phyloP scores from a whole-genome alignment of 495 filamentous ascomycete genomes.

The Neurospora sp. region DNA sequence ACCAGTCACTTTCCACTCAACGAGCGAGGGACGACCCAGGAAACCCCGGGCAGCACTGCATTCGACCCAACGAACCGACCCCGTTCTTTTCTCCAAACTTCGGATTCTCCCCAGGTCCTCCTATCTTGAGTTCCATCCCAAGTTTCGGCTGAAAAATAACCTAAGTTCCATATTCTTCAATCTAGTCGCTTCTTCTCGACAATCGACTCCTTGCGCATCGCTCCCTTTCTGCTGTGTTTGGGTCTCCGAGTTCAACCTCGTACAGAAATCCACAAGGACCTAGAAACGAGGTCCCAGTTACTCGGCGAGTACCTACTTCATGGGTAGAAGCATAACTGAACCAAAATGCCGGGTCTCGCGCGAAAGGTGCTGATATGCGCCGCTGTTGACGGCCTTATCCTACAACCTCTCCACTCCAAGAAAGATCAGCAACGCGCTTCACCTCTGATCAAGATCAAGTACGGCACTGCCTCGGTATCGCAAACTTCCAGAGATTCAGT shows the following conservation, averaged over 20 bases:
- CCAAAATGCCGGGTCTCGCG: constrained; percentile 61
- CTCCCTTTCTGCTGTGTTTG: neutral
- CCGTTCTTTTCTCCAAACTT: neutral
- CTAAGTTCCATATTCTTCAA: neutral
- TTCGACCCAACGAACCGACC: neutral
- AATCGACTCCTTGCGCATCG: neutral
- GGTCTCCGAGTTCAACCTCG: neutral
- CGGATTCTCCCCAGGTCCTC: neutral
- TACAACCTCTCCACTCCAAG: constrained; percentile 56
- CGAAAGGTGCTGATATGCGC: constrained; percentile 76
- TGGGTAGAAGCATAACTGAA: constrained; percentile 3
- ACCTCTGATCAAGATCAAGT: constrained; percentile 56
- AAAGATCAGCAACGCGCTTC: constrained; percentile 35
- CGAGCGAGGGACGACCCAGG: neutral
- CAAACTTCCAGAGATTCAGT: constrained; percentile 23
- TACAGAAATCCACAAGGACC: neutral
- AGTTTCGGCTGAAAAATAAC: neutral
- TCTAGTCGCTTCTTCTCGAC: neutral
- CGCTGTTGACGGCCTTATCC: constrained; percentile 73
- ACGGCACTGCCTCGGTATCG: constrained; percentile 52
- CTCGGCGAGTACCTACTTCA: constrained; percentile 4
- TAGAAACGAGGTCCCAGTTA: neutral
- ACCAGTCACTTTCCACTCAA: neutral
- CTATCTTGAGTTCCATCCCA: neutral
- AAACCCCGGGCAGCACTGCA: neutral